Conservation (phyloP, 2,329 filamentous ascomycete genomes). For the Tricladium varicosporioides region DNA sequence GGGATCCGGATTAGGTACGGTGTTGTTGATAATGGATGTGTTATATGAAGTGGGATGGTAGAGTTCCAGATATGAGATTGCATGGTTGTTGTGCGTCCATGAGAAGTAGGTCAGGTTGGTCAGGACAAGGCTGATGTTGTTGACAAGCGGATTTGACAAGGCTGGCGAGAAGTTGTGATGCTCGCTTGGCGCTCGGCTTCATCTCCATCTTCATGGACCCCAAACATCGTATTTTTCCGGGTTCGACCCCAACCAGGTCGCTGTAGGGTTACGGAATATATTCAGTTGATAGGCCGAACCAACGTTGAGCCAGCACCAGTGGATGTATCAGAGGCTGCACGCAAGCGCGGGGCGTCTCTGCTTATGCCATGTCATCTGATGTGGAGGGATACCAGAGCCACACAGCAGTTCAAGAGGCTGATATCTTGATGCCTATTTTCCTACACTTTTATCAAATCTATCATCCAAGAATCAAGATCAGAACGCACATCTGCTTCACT, state of each 20-base stretch:
- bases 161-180: not conserved
- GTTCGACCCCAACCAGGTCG: too few relatives aligned
- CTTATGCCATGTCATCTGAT: too few relatives aligned
- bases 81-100: constrained; percentile 21
- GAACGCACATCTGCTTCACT: not conserved
- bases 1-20: constrained; percentile 53
- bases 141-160: not conserved
- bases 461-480: not conserved
- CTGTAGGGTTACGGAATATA: too few relatives aligned
- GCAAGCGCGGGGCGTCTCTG: too few relatives aligned
- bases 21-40: constrained; percentile 29
- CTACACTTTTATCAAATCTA: too few relatives aligned
- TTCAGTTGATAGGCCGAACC: too few relatives aligned
- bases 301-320: too few relatives aligned
- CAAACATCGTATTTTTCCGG: too few relatives aligned
- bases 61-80: constrained; percentile 35
- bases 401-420: too few relatives aligned
- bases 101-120: not conserved
- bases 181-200: not conserved
- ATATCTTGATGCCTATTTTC: too few relatives aligned
- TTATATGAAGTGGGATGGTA: constrained; percentile 34
- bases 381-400: too few relatives aligned
- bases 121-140: constrained; percentile 2
- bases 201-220: not conserved
- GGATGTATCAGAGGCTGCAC: too few relatives aligned